These are phyloP conservation scores for Biscogniauxia marginata DNA, from an alignment of 2,329 filamentous ascomycete genomes.

Conservation along the genomic window DNA sequence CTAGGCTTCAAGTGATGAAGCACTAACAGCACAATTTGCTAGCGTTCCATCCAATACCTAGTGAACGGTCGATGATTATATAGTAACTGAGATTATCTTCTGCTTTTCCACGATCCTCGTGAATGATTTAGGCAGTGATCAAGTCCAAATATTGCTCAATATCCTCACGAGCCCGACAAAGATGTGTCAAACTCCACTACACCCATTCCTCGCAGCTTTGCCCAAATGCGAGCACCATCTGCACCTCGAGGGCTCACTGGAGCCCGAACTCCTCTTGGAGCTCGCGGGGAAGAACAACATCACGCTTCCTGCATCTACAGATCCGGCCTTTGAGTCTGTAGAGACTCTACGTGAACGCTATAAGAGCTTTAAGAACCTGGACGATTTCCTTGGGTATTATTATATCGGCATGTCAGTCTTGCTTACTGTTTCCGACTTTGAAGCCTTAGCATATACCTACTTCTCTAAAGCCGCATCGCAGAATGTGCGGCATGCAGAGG, in stretches of 20 bases:
- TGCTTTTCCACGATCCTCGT: not conserved
- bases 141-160: conserved; percentile 6
- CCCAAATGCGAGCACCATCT: conserved; percentile 84
- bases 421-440: conserved; percentile 64
- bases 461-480: conserved; percentile 63
- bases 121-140: conserved; percentile 3
- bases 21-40: not conserved
- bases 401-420: conserved; percentile 74
- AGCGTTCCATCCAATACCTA: not conserved
- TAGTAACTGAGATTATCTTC: not conserved
- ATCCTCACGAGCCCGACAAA: conserved; percentile 13
- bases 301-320: conserved; percentile 52
- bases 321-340: conserved; percentile 62
- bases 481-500: conserved; percentile 69
- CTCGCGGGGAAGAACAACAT: conserved; percentile 68
- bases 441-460: conserved; percentile 70
- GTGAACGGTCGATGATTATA: not conserved
- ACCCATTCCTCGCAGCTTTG: conserved; percentile 61
- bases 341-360: conserved; percentile 63
- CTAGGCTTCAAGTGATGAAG: not conserved
- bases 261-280: conserved; percentile 66
- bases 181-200: conserved; percentile 57
- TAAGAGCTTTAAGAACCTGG: conserved; percentile 64
- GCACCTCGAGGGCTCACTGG: conserved; percentile 74
- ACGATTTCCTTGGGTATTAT: conserved; percentile 78